Evolutionary conservation across 305 asterid genomes (phyloP), one percentile per base, ranked within the genome.

Genomic region (Ilex paraguariensis): DNA sequence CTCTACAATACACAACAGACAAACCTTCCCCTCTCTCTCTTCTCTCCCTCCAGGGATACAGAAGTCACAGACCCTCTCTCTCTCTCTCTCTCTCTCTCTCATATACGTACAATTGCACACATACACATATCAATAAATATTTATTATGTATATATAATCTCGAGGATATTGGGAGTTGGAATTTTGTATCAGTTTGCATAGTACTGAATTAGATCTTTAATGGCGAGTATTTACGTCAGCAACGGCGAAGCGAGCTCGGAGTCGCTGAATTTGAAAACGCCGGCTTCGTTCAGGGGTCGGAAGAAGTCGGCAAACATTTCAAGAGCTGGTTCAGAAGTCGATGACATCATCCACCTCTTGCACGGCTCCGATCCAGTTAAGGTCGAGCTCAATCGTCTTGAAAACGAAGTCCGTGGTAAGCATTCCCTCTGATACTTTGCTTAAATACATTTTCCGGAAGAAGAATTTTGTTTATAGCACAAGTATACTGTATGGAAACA

Each of bases 301-400:
- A 84, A 72, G 84, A 84, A 83, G 65, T 73, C 76, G 10, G 54
- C 70, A n/a, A 59, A 59, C 56, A 31, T 73, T 7, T 70, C 75
- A n/a, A 70, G 85, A 58, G 73, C 78, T 62, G 86, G 73, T 69
- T 70, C 83, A 14, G 94, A 85, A 59, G 77, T 69, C 53, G 98
- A 91, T 70, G 92, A 86, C 77, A 13, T 86, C 66, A 62, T 88
- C 42, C 73, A 82, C 10, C 81, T 84, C n/a, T 66, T 88, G 73
- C 96, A 88, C 71, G 96, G 96, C 72, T 91, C 96, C 57, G 96
- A 91, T 87, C 96, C 98, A 6, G 83, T 91, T 73, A 94, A 94
- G 60, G 76, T 88, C 59, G 95, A 91, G 80, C 96, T 91, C 75
- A 81, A 80, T 75, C 95, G 95, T 70, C 98, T 91, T n/a, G 98